Base-by-base conservation (phyloP, 1,284 basidiomycete genomes). In the Paramarasmius palmivorus region DNA sequence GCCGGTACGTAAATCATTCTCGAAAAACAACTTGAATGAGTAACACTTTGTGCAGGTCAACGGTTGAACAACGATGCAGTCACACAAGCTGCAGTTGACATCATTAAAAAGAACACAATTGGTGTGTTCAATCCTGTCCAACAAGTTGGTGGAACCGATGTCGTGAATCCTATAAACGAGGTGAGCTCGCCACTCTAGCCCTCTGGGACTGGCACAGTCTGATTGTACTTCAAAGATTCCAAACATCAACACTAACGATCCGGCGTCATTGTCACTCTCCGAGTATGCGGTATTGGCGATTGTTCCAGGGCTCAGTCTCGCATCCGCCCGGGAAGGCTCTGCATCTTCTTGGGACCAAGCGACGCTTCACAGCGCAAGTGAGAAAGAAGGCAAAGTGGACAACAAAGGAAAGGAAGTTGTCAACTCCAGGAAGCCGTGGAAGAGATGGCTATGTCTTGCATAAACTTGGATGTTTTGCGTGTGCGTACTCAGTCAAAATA, bases 261-360 rank as follows among this genome's bases (percentile, higher is more conserved):
- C 72, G 2, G 70, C 66, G 2, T 65, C 68, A 35, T 62, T 71
- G 3, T 73, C 73, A 1, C 56, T 76, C 15, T 61, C 68, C 7
- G 68, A 74, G 60, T 75, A 73, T 57, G 72, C 68, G 1, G 67
- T 74, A 1, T 63, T 76, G 12, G 72, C 69, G 0, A 68, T 72
- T 32, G 69, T 69, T 5, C 69, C 70, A 2, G 63, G 65, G 44
- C 55, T 68, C 12, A 65, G 69, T 14, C 70, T 71, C 6, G 48
- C 17, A 40, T 12, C 23, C 14, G 17, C 15, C 14, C 29, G 29
- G 6, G 46, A 22, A 41, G 40, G 22, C 22, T 3, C n/a, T 9
- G 19, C n/a, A 4, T 10, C 40, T 10, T 41, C 40, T 23, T 36
- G 29, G 26, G 34, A 23, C n/a, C 5, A 17, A 8, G 12, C 14